phyloP scores from a whole-genome alignment of 1,284 basidiomycete genomes.

The Lentinus polychrous region DNA sequence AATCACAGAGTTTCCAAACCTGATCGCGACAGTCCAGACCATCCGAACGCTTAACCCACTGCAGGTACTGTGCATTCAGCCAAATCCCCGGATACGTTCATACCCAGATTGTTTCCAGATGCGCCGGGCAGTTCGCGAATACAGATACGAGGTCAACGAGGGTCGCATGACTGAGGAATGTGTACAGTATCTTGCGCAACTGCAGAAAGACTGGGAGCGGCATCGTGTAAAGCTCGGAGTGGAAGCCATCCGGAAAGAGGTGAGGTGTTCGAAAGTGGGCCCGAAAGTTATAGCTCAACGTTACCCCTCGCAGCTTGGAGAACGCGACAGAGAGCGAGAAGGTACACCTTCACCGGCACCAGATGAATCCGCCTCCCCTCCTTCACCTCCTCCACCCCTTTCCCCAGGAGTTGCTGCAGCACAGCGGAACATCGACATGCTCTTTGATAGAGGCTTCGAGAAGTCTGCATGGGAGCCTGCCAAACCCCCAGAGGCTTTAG shows the following conservation, averaged over 20 bases:
- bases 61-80: constrained; percentile 46
- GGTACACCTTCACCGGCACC: constrained; percentile 37
- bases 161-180: constrained; percentile 92
- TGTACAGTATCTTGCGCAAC: constrained; percentile 84
- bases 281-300: constrained; percentile 8
- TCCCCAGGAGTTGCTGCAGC: constrained; percentile 29
- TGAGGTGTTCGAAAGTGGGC: constrained; percentile 20
- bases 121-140: constrained; percentile 88
- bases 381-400: constrained; percentile 19
- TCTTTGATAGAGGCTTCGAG: constrained; percentile 67
- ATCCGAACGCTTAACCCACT: constrained; percentile 86
- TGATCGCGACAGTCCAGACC: constrained; percentile 87
- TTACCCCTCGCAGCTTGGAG: constrained; percentile 42
- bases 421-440: constrained; percentile 62
- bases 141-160: constrained; percentile 94
- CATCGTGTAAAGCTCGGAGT: constrained; percentile 79
- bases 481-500: constrained; percentile 72
- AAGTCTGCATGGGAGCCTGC: constrained; percentile 71
- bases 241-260: constrained; percentile 74
- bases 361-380: constrained; percentile 30
- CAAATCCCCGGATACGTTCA: not conserved
- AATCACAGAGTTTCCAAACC: constrained; percentile 77
- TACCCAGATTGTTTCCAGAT: constrained; percentile 42
- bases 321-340: constrained; percentile 50
- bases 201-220: constrained; percentile 95